A percentile compares a stretch with the other conserved stretches of the same genome.
phyloP scores from a whole-genome alignment of 768 basidiomycete species.

The Aureoboletus auriporus region DNA sequence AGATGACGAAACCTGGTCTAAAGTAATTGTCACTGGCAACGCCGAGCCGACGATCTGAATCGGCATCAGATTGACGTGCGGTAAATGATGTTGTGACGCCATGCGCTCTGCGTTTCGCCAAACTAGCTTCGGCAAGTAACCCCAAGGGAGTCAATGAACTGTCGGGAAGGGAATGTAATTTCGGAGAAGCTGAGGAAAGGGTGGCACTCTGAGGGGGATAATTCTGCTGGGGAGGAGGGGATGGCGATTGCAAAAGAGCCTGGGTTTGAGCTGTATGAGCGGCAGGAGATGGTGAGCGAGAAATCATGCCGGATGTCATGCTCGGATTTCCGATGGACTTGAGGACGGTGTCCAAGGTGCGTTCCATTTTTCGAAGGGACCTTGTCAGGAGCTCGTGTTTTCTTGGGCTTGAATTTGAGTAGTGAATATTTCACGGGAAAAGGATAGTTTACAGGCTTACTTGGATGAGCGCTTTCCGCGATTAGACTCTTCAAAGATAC shows the following conservation, averaged over 20 bases:
- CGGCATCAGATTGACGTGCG: conserved; percentile 34
- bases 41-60: conserved; percentile 54
- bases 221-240: conserved; percentile 44
- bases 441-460: conserved; percentile 36
- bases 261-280: conserved; percentile 48
- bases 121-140: conserved; percentile 84
- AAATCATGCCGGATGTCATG: conserved; percentile 76
- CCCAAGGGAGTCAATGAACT: conserved; percentile 91
- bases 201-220: conserved; percentile 20
- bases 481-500: conserved; percentile 95
- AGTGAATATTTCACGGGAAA: conserved; percentile 24
- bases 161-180: conserved; percentile 88
- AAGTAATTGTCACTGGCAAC: conserved; percentile 89
- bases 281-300: conserved; percentile 72
- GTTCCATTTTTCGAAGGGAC: conserved; percentile 87
- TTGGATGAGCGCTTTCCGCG: conserved; percentile 87
- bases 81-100: conserved; percentile 39
- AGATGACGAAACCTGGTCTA: conserved; percentile 64
- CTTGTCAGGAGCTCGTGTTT: conserved; percentile 81
- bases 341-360: conserved; percentile 87
- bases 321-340: conserved; percentile 83
- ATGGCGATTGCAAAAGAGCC: conserved; percentile 50
- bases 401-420: conserved; percentile 42
- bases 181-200: conserved; percentile 57
- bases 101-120: conserved; percentile 67